Evolutionary conservation across 1,139 yeast species (phyloP).

Genomic region (Lodderomyces metapsilosis): DNA sequence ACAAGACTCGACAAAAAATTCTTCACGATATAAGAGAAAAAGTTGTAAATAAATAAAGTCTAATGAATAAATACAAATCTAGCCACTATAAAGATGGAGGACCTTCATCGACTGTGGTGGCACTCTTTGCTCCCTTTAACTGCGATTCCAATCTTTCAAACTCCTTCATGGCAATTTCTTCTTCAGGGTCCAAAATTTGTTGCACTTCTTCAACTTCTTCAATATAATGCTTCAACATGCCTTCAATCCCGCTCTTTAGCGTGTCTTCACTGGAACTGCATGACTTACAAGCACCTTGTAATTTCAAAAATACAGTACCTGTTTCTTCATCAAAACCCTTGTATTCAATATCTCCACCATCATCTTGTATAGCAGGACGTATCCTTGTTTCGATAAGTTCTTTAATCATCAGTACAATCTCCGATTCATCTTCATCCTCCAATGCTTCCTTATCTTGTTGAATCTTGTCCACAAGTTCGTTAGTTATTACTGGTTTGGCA

Average conservation of each 20-base stretch:
- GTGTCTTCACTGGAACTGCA: slow-evolving; percentile 79
- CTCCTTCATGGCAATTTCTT: slow-evolving; percentile 58
- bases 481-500: slow-evolving; percentile 47
- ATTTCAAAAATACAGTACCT: slow-evolving; percentile 70
- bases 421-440: slow-evolving; percentile 42
- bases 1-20: slow-evolving; percentile 20
- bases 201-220: slow-evolving; percentile 78
- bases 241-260: slow-evolving; percentile 75
- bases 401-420: slow-evolving; percentile 56
- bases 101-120: slow-evolving; percentile 17
- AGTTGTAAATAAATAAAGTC: slow-evolving; percentile 8
- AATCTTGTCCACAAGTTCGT: slow-evolving; percentile 41
- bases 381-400: slow-evolving; percentile 61
- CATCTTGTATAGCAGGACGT: slow-evolving; percentile 70
- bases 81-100: slow-evolving; percentile 31
- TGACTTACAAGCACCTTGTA: slow-evolving; percentile 81
- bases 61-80: slow-evolving; percentile 7
- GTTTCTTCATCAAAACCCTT: slow-evolving; percentile 65
- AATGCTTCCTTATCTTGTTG: slow-evolving; percentile 21
- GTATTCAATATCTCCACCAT: slow-evolving; percentile 79
- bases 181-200: slow-evolving; percentile 56
- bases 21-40: slow-evolving; percentile 12
- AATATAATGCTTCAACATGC: slow-evolving; percentile 81
- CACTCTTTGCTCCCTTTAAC: slow-evolving; percentile 18
- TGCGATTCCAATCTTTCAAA: slow-evolving; percentile 64